These are phyloP conservation scores for Begonia loranthoides DNA, from an alignment of 306 rosid species.

Conservation along the genomic window DNA sequence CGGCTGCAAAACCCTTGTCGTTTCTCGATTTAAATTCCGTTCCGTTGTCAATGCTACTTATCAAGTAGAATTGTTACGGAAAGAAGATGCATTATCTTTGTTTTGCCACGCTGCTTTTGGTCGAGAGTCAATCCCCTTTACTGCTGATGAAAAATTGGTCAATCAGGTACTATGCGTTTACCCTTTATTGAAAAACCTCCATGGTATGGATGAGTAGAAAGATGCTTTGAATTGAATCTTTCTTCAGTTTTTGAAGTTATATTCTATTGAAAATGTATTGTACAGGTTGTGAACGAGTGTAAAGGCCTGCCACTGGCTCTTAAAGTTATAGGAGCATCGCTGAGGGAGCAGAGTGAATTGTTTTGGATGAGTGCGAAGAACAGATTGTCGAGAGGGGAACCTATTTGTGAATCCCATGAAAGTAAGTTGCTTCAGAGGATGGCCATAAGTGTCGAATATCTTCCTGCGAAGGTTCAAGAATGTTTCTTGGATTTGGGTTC, in stretches of 20 bases:
- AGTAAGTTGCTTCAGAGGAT: conserved; percentile 44
- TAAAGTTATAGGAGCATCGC: conserved; percentile 83
- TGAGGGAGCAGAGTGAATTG: conserved; percentile 56
- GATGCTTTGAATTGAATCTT: no score
- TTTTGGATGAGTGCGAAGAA: conserved; percentile 59
- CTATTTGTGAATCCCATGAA: conserved; percentile 63
- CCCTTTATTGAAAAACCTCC: neutral
- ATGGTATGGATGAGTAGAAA: no score
- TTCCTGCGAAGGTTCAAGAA: conserved; percentile 39
- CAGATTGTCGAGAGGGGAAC: conserved; percentile 60
- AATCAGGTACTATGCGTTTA: conserved; percentile 41
- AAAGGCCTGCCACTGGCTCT: conserved; percentile 86
- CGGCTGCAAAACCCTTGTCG: conserved; percentile 61
- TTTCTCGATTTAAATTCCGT: conserved; percentile 54
- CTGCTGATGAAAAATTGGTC: conserved; percentile 49
- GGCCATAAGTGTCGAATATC: conserved; percentile 47
- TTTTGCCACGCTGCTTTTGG: conserved; percentile 92
- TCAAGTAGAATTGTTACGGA: conserved; percentile 57
- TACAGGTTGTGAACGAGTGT: conserved; percentile 70
- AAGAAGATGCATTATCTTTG: conserved; percentile 54
- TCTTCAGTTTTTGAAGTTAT: no score
- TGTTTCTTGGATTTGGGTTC: conserved; percentile 79
- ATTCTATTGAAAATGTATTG: neutral
- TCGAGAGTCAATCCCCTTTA: conserved; percentile 44
- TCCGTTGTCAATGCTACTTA: conserved; percentile 23